Base-by-base conservation (phyloP, 179 eudicot genomes). In the Sideroxylon spinosum region DNA sequence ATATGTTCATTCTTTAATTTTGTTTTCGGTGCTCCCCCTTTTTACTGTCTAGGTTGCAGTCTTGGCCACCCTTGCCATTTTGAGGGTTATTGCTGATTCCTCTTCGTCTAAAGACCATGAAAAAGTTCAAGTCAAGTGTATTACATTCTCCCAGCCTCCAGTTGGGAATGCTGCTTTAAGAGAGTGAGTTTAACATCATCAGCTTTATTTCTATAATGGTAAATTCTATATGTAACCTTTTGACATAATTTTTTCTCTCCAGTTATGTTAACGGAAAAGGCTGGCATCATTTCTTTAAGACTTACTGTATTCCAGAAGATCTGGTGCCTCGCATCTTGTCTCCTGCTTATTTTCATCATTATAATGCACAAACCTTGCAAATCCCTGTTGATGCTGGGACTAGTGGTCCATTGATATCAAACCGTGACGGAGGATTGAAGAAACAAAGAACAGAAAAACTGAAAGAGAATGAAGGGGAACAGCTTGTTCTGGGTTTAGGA, bases 131-230 rank as follows among this genome's bases (percentile, higher is more conserved):
- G 97, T 95, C 82, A 92, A 92, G 88, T 95, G 99, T 84, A 94
- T 95, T 52, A 95, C 99, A 66, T 95, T 95, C 79, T 95, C 99
- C 83, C 99, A 95, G 91, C 99, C 99, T 69, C 98, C 99, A 28
- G 99, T 95, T 64, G 99, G 99, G 76, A 95, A 95, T 94, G 95
- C 99, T 66, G 95, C 97, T 81, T 91, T 95, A 53, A 87, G 92
- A 90, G 98, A 95, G 99, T 95, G 86, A 56, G 93, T 82, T 69
- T 68, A 50, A 57, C 66, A 48, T 70, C 62, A 65, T 55, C 13
- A 64, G 74, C 57, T 66, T n/a, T 62, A 28, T 25, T 76, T 60
- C 48, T 76, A 3, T 52, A 26, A 49, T n/a, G 1, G 48, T 22
- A 28, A n/a, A 53, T 1, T 28, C 16, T 60, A 29, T 16, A 32